Conservation (phyloP, 1,284 basidiomycete genomes). For the Fereydounia khargensis region DNA sequence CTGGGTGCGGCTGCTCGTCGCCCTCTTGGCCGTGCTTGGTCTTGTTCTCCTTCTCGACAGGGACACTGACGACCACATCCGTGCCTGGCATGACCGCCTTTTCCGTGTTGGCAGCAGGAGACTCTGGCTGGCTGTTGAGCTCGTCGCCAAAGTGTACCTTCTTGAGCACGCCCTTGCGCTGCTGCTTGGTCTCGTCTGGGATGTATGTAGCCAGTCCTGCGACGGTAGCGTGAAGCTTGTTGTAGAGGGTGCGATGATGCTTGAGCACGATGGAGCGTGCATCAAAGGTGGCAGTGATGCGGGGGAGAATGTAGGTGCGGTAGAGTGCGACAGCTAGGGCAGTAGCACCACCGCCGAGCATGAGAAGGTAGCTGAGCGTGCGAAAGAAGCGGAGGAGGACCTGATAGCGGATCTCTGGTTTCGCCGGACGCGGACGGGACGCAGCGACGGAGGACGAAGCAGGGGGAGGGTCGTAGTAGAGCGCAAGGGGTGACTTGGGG, state of each 20-base stretch:
- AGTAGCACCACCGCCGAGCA: slow-evolving; percentile 46
- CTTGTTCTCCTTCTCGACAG: too few species aligned
- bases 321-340: slow-evolving; percentile 40
- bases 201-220: slow-evolving; percentile 15
- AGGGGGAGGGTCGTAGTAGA: slow-evolving; percentile 31
- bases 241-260: slow-evolving; percentile 36
- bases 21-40: too few species aligned
- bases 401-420: slow-evolving; percentile 28
- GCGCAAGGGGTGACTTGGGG: slow-evolving; percentile 45
- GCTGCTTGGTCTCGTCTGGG: slow-evolving; percentile 2
- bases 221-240: slow-evolving; percentile 21
- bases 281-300: slow-evolving; percentile 39
- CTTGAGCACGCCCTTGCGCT: slow-evolving; percentile 31
- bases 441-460: neutral
- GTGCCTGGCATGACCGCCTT: too few species aligned
- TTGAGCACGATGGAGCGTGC: slow-evolving; percentile 37
- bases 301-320: slow-evolving; percentile 41
- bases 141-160: slow-evolving; percentile 43
- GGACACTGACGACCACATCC: too few species aligned
- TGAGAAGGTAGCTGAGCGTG: slow-evolving; percentile 39
- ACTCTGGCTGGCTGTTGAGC: slow-evolving; percentile 11
- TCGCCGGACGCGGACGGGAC: slow-evolving; percentile 5
- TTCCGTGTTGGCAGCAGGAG: neutral
- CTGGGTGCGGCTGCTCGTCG: too few species aligned
- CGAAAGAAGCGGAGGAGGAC: slow-evolving; percentile 50